phyloP scores from a whole-genome alignment of 2,329 filamentous ascomycete species.

The Exophiala sp. region DNA sequence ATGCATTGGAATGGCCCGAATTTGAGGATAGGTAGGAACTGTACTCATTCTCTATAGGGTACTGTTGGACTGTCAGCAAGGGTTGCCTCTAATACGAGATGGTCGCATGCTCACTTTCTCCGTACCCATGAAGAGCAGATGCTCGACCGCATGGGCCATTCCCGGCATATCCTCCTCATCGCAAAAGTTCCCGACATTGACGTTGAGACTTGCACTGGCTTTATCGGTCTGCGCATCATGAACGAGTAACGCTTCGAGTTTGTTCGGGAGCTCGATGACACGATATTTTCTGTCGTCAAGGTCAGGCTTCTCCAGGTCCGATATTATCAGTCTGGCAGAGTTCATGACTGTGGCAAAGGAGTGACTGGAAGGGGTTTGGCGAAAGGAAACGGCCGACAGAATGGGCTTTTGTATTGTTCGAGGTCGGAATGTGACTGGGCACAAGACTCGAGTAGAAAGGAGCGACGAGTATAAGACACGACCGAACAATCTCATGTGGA shows the following conservation, averaged over 20 bases:
- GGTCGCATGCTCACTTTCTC: conserved; percentile 63
- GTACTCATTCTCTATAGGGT: conserved; percentile 92
- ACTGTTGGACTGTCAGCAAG: conserved; percentile 47
- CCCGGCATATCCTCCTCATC: conserved; percentile 88
- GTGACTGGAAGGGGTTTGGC: conserved; percentile 3
- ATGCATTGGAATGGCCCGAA: conserved; percentile 91
- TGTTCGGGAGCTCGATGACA: conserved; percentile 78
- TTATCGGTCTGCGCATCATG: conserved; percentile 96
- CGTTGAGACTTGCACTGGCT: conserved; percentile 89
- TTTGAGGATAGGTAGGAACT: conserved; percentile 86
- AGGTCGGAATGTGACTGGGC: conserved; percentile 7
- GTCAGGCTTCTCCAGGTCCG: conserved; percentile 74
- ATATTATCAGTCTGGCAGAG: conserved; percentile 51
- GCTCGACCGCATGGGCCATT: conserved; percentile 94
- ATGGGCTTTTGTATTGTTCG: conserved; percentile 8
- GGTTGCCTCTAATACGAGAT: neutral
- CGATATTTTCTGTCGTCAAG: conserved; percentile 85
- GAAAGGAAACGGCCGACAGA: conserved; percentile 5
- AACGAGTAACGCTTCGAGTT: conserved; percentile 85
- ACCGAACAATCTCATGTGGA: conserved; percentile 22
- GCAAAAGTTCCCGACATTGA: conserved; percentile 93
- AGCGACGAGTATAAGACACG: conserved; percentile 16
- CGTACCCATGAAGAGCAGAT: conserved; percentile 97
- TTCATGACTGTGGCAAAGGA: conserved; percentile 28
- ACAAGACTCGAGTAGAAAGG: conserved; percentile 7